These are phyloP conservation scores for Eragrostis curvula DNA, from an alignment of 176 grass and related monocot genomes.

Conservation along the genomic window DNA sequence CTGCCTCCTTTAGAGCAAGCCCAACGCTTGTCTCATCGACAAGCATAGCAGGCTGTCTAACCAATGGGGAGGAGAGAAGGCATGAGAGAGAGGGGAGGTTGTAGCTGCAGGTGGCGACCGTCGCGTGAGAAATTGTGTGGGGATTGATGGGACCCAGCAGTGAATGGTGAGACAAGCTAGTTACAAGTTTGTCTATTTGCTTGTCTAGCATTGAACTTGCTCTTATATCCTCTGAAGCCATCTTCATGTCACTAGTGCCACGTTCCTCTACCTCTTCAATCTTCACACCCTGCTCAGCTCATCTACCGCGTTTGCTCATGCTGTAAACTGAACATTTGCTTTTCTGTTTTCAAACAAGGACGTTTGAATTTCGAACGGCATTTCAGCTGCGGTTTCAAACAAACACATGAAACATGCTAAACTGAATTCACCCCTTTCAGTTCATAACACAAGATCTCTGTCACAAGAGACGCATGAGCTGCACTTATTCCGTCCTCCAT, in stretches of 20 bases:
- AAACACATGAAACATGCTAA: background rate
- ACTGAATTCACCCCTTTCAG: background rate
- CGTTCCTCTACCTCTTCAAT: background rate
- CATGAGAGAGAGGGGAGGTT: too few species aligned
- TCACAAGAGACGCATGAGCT: background rate
- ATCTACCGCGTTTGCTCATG: background rate
- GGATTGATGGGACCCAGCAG: too few species aligned
- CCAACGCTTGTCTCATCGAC: too few species aligned
- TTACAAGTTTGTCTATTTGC: too few species aligned
- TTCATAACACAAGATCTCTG: background rate
- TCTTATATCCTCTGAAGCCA: too few species aligned
- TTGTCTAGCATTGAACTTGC: too few species aligned
- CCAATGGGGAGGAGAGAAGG: too few species aligned
- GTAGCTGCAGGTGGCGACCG: too few species aligned
- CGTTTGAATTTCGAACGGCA: background rate
- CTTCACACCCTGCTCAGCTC: background rate
- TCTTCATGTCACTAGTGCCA: background rate
- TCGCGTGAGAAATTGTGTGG: too few species aligned
- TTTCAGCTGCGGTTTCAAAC: background rate
- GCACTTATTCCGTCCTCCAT: background rate
- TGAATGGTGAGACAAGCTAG: too few species aligned
- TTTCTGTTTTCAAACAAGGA: background rate
- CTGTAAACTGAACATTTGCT: background rate
- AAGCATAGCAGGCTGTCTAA: too few species aligned
- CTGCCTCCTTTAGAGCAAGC: too few species aligned